phyloP scores from a whole-genome alignment of 441 rosid genomes.

The Biscutella laevigata region DNA sequence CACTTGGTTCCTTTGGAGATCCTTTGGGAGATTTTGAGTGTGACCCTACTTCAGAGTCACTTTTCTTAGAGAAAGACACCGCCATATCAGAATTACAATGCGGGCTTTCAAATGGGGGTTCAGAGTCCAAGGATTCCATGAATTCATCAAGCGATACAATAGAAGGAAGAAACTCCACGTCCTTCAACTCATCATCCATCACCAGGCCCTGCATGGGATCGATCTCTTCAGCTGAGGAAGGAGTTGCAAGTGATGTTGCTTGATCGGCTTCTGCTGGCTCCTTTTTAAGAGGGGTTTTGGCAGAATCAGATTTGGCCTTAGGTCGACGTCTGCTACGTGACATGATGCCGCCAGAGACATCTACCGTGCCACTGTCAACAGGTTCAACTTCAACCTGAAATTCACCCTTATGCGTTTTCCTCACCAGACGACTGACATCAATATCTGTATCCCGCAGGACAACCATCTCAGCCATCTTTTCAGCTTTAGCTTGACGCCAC shows the following conservation, averaged over 20 bases:
- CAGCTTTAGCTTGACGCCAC: conserved; percentile 97
- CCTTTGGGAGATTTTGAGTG: conserved; percentile 18
- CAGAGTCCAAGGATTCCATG: conserved; percentile 81
- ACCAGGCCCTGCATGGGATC: conserved; percentile 39
- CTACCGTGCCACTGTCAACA: conserved; percentile 43
- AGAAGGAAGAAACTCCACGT: conserved; percentile 76
- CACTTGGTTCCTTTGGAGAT: conserved; percentile 32
- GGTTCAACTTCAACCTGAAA: conserved; percentile 82
- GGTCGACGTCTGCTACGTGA: conserved; percentile 26
- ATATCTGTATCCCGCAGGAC: conserved; percentile 76
- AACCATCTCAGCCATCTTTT: conserved; percentile 91
- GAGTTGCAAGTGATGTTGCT: conserved; percentile 33
- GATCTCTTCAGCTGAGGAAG: conserved; percentile 49
- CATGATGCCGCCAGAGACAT: conserved; percentile 50
- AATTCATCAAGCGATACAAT: conserved; percentile 92
- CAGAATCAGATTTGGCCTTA: conserved; percentile 18
- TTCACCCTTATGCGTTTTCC: conserved; percentile 96
- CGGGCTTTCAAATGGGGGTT: conserved; percentile 75
- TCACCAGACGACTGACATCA: conserved; percentile 76
- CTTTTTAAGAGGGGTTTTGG: conserved; percentile 27
- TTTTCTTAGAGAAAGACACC: conserved; percentile 31
- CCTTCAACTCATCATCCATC: conserved; percentile 77
- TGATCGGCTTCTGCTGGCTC: conserved; percentile 29
- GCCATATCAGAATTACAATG: conserved; percentile 32
- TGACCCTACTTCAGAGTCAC: conserved; percentile 29